Evolutionary conservation across 2,329 filamentous ascomycete species (phyloP), one percentile per base, ranked within the genome.

Genomic region (Ambrosiella cleistominuta): DNA sequence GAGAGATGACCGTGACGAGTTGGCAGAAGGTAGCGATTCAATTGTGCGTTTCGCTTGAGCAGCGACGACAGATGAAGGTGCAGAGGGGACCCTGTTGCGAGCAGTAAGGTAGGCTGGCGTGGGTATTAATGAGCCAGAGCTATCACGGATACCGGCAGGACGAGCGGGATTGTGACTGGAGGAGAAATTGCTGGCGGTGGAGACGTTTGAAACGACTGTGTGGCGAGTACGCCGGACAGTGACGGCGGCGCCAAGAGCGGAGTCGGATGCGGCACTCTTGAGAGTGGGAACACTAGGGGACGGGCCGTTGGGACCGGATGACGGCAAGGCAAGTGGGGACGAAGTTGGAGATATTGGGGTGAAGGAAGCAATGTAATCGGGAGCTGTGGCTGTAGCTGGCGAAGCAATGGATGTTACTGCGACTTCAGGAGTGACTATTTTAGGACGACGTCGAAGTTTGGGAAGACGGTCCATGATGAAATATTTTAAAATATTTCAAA

Each of bases 401-500:
- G 55, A 50, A 39, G 58, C 36, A 8, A 53, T 45, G 11, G 55
- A 47, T 44, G 37, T 54, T 17, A 54, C 38, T 11, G 52, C 15
- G 36, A 54, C 37, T 40, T 15, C 9, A n/a, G 44, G 53, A 57
- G 55, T 56, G 19, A 54, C 45, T 37, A 56, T 60, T 66, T 72
- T 73, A 47, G 70, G 70, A 64, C 72, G 72, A 61, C 71, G 71
- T 57, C 71, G 70, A 56, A 73, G 68, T 63, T 70, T 69, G 54
- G 71, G 68, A 58, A 73, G 67, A 63, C 68, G 71, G 63, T 73
- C 71, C 71, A 73, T 73, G 61, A 58, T 62, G 59, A 45, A 36
- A 57, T 40, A 45, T 51, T 45, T 15, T 38, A 37, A 52, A 27
- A 47, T 6, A 54, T 42, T 19, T 11, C 9, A 36, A 49, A 44